Conservation (phyloP, 768 basidiomycete genomes). For the Fomitopsis pulvina region DNA sequence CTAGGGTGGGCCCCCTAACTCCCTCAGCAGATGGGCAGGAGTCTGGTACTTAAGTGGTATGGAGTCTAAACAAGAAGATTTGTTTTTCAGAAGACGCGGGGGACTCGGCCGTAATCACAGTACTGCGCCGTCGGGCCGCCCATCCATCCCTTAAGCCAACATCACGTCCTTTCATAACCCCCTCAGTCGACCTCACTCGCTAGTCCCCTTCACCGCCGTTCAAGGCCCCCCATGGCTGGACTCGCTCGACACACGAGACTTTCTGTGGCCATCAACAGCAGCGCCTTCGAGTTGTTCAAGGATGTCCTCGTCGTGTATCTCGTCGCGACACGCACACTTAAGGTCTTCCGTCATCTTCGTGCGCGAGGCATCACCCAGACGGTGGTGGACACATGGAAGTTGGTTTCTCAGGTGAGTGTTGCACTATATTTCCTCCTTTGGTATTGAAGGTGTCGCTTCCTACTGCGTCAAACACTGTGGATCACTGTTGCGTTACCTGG, state of each 20-base stretch:
- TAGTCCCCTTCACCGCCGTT: too few species aligned
- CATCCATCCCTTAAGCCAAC: too few species aligned
- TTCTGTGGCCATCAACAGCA: neutral
- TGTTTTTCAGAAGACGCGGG: too few species aligned
- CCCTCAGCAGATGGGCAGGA: too few species aligned
- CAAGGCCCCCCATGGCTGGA: neutral
- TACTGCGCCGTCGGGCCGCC: too few species aligned
- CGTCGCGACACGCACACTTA: conserved; percentile 42
- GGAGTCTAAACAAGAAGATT: too few species aligned
- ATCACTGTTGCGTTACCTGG: too few species aligned
- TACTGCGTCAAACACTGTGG: neutral
- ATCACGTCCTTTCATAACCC: too few species aligned
- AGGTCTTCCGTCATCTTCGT: conserved; percentile 53
- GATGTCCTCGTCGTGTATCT: conserved; percentile 55
- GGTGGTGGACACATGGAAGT: conserved; percentile 44
- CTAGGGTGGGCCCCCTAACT: too few species aligned
- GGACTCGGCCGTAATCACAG: too few species aligned
- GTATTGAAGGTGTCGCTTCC: neutral
- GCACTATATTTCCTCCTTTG: neutral
- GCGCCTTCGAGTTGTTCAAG: conserved; percentile 30
- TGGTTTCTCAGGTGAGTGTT: conserved; percentile 43
- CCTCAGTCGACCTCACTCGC: neutral
- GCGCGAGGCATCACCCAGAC: conserved; percentile 52
- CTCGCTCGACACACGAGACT: neutral
- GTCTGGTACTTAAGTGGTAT: too few species aligned